phyloP scores from a whole-genome alignment of 306 rosid species.

The Hylodesmum podocarpum region DNA sequence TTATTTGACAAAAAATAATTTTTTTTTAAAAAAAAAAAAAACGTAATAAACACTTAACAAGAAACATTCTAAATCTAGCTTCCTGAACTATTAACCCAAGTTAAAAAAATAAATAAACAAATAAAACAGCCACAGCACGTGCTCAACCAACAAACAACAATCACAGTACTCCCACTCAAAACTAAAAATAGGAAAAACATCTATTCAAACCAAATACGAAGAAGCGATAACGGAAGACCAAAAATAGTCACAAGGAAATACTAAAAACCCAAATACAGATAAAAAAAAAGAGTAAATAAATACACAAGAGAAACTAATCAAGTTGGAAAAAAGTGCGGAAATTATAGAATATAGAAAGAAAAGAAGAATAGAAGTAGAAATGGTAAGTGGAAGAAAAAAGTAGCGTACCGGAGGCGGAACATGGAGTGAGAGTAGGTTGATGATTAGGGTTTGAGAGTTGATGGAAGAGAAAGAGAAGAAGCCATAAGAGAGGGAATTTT shows the following conservation, averaged over 20 bases:
- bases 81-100: neutral
- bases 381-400: neutral
- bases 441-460: conserved; percentile 41
- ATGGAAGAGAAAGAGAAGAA: conserved; percentile 30
- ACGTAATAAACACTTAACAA: conserved; percentile 20
- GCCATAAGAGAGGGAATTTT: conserved; percentile 29
- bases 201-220: neutral
- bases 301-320: neutral
- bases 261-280: neutral
- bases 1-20: neutral
- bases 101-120: neutral
- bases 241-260: neutral
- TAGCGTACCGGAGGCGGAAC: conserved; percentile 33
- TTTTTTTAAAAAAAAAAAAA: neutral
- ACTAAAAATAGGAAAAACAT: conserved; percentile 5
- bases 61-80: conserved; percentile 12
- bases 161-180: conserved; percentile 22
- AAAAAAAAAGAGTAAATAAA: neutral
- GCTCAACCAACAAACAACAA: conserved; percentile 10
- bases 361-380: neutral
- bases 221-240: neutral
- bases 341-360: conserved; percentile 9
- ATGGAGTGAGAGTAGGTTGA: neutral
- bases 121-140: conserved; percentile 4
- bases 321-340: conserved; percentile 19